Conservation (phyloP, 305 asterid species). For the Petunia hybrid region DNA sequence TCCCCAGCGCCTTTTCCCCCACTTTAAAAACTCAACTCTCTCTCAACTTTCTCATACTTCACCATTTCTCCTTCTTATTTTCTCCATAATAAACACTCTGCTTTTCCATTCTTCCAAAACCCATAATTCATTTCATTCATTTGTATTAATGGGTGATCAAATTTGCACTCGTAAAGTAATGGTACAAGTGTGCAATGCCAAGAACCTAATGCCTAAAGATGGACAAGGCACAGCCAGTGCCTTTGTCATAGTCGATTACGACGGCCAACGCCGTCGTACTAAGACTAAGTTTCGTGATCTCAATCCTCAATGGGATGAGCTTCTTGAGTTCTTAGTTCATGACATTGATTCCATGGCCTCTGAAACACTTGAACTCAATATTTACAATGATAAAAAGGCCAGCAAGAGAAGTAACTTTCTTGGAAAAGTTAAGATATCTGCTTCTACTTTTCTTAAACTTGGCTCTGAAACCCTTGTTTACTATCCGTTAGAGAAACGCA, state of each 20-base stretch:
- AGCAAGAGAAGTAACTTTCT: constrained; percentile 74
- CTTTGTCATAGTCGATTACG: constrained; percentile 76
- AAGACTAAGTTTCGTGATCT: constrained; percentile 77
- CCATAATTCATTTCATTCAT: not conserved
- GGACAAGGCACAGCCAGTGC: constrained; percentile 97
- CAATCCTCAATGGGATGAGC: constrained; percentile 90
- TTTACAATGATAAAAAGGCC: constrained; percentile 78
- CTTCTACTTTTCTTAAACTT: constrained; percentile 58
- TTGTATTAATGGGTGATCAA: constrained; percentile 48
- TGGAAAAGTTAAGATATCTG: constrained; percentile 81
- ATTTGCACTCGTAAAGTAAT: constrained; percentile 54
- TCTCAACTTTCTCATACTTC: not conserved
- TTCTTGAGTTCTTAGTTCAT: constrained; percentile 73
- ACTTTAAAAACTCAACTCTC: not conserved
- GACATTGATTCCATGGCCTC: constrained; percentile 64
- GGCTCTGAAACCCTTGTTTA: constrained; percentile 73
- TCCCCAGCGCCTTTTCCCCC: not conserved
- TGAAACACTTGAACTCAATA: constrained; percentile 65
- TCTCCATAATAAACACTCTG: too few species aligned
- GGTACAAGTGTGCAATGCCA: constrained; percentile 73
- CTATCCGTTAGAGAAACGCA: constrained; percentile 85
- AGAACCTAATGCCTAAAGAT: constrained; percentile 90
- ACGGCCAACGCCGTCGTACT: constrained; percentile 91
- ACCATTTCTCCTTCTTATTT: not conserved
- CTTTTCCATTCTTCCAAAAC: not conserved